phyloP scores from a whole-genome alignment of 2,329 filamentous ascomycete genomes.

The Diplodia sapinea region DNA sequence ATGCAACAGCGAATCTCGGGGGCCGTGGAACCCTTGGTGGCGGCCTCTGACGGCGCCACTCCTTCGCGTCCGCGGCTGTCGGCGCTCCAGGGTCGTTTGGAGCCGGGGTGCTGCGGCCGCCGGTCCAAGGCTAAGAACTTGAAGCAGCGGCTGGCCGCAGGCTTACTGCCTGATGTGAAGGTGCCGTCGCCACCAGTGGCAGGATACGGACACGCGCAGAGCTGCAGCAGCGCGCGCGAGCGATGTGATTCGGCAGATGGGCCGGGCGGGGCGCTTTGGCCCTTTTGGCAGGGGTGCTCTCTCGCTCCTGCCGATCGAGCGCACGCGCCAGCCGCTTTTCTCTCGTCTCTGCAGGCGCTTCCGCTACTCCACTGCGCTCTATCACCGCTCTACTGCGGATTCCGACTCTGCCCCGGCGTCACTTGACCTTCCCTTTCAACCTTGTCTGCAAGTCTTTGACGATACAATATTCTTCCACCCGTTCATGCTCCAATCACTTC shows the following conservation, averaged over 20 bases:
- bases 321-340: neutral
- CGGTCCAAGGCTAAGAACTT: neutral
- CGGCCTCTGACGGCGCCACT: slow-evolving; percentile 16
- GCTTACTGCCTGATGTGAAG: neutral
- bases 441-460: neutral
- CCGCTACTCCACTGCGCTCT: too few species aligned
- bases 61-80: neutral
- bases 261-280: neutral
- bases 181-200: slow-evolving; percentile 1
- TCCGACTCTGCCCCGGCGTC: neutral
- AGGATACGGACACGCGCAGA: neutral
- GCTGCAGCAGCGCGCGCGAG: neutral
- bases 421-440: slow-evolving; percentile 10
- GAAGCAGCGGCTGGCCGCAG: slow-evolving; percentile 5
- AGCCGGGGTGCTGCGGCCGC: neutral
- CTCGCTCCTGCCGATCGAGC: slow-evolving; percentile 5
- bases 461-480: neutral
- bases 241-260: slow-evolving; percentile 14
- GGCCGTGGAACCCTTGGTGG: slow-evolving; percentile 3
- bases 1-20: neutral
- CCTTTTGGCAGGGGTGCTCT: neutral
- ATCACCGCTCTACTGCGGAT: too few species aligned
- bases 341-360: too few species aligned
- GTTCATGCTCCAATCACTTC: neutral
- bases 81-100: neutral